Evolutionary conservation across 805 yeast species (phyloP), one percentile per base, ranked within the genome.

Genomic region (Maudiozyma pseudohumilis): DNA sequence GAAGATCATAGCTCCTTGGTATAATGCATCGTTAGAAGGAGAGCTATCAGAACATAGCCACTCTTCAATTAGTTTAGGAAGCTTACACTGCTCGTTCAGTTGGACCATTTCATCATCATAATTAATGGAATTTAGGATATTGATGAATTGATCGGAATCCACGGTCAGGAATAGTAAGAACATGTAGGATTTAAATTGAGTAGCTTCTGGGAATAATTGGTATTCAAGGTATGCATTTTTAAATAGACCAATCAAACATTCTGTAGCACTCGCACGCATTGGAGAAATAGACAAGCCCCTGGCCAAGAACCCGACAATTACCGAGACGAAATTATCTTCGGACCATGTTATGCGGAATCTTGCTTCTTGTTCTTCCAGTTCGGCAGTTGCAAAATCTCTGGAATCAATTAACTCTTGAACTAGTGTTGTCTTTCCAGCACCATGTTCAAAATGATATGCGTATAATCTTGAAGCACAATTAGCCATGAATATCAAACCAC

Each of bases 261-360:
- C 60, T 24, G 73, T 50, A 0, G 83, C 70, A 2, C 66, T 59
- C 8, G 66, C 68, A 40, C 69, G 71, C 16, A 78, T 64, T 39
- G 72, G 75, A 6, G 85, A 75, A 7, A 74, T 57, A 26, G 72
- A 69, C 29, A 80, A 55, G 0, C 88, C 89, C 49, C 71, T 76
- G 4, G 72, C 62, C 15, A 74, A 56, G 16, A 70, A 49, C 31
- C 64, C 61, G 22, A 74, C 53, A 25, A 80, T 52, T 15, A 74
- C 63, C 21, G 67, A 64, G 39, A 78, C 75, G 45, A 79, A 68
- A 48, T 72, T 77, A 2, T 60, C 60, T 23, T 52, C 53, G 1
- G 63, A 60, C 39, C 77, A 55, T 8, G 46, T 46, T 6, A 73
- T 49, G 3, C 60, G 64, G 40, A 63, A 64, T 10, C 56, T 16